Evolutionary conservation across 306 rosid genomes (phyloP), one percentile per base, ranked within the genome.

Genomic region (Lotus japonicus): DNA sequence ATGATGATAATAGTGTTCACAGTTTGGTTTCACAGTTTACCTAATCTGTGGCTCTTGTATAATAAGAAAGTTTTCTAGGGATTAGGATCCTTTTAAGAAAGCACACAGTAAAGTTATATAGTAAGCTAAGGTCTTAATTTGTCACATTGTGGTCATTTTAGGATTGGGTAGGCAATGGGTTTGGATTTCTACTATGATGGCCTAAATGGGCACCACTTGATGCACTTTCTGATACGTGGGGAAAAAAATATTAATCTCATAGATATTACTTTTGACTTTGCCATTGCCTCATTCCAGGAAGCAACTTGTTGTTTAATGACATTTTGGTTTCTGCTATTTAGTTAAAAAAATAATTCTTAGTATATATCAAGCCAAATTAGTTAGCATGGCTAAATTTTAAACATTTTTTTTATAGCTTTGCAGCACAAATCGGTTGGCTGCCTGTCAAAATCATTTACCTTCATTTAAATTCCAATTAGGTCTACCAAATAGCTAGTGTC

Each of bases 31-130:
- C 58, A 48, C 44, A 26, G 71, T 69, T 69, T 63, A 58, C 72
- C 71, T 45, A 76, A 76, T 79, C 51, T 43, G 46, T 31, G 75
- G 54, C 48, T 78, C 43, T 35, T 43, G 46, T 48, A 77, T 60
- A 72, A 58, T 74, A 76, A 81, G 64, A 80, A 86, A 73, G 51
- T 61, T 19, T 76, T 84, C 42, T 84, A 57, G 91, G 96, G 95
- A 87, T 85, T 84, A 85, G 82, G 65, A 54, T 77, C 51, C 80
- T 79, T 82, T 81, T 33, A 78, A 89, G 79, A 78, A 82, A 84
- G 78, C 72, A 66, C 55, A 77, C 50, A 64, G 63, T 71, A 77
- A 83, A 77, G 74, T 46, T 39, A 55, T 39, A 55, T 57, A 18
- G 79, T 81, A 78, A 76, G 38, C 58, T 64, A 48, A 46, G 46